A percentile compares a stretch with the other conserved stretches of the same genome.
These are phyloP conservation scores for Kickxella alabastrina DNA, from an alignment of 192 early-diverging fungal species.

Conservation along the genomic window DNA sequence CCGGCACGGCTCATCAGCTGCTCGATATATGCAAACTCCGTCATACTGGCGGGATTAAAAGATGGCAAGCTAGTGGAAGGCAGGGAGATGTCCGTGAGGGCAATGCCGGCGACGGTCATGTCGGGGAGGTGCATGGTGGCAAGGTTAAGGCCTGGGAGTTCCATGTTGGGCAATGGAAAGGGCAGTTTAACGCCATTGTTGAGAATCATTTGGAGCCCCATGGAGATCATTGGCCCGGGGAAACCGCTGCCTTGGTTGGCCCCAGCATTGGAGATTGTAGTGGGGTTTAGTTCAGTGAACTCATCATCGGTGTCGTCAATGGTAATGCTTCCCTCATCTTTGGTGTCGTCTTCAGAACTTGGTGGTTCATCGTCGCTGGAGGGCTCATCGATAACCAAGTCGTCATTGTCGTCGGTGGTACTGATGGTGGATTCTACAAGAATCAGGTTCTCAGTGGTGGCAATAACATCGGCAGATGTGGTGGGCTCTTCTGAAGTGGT, in stretches of 20 bases:
- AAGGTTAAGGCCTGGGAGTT: slow-evolving; percentile 31
- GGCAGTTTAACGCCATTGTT: slow-evolving; percentile 39
- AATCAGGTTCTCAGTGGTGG: too few relatives aligned
- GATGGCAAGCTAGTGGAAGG: slow-evolving; percentile 38
- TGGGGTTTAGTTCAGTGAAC: too few relatives aligned
- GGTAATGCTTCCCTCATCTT: too few relatives aligned
- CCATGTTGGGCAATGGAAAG: slow-evolving; percentile 34
- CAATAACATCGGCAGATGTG: too few relatives aligned
- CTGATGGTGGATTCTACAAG: too few relatives aligned
- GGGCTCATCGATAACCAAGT: too few relatives aligned
- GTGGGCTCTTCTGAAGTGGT: too few relatives aligned
- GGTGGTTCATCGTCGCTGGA: too few relatives aligned
- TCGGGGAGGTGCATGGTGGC: slow-evolving; percentile 45
- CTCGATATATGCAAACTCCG: slow-evolving; percentile 35
- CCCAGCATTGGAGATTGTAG: background rate
- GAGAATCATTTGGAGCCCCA: slow-evolving; percentile 40
- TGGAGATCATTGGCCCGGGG: slow-evolving; percentile 36
- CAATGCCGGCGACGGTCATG: slow-evolving; percentile 44
- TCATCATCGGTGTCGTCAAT: too few relatives aligned
- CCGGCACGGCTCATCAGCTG: slow-evolving; percentile 35
- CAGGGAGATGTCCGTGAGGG: slow-evolving; percentile 28
- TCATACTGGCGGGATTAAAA: slow-evolving; percentile 42
- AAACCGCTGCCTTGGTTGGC: slow-evolving; percentile 7
- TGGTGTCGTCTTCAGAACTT: too few relatives aligned
- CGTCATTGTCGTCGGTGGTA: too few relatives aligned